phyloP scores from a whole-genome alignment of 305 asterid genomes.

The Fraxinus nigra region DNA sequence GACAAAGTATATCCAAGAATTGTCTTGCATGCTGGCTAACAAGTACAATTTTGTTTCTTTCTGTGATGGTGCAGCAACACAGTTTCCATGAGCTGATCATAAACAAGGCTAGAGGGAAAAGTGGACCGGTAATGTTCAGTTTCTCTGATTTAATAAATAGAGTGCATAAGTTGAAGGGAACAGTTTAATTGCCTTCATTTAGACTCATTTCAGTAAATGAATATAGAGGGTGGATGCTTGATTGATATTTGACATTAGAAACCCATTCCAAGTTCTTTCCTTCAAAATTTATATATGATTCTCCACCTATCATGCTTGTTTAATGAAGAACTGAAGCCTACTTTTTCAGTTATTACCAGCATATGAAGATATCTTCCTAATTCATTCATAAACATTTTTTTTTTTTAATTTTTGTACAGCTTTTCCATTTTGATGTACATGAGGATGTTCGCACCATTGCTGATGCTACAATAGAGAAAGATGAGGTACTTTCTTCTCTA shows the following conservation, averaged over 20 bases:
- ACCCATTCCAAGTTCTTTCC: neutral
- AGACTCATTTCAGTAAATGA: neutral
- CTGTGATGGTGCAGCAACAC: constrained; percentile 69
- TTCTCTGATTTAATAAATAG: constrained; percentile 21
- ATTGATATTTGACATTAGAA: neutral
- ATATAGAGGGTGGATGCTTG: neutral
- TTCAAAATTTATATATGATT: neutral
- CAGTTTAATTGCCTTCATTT: neutral
- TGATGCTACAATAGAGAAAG: constrained; percentile 91
- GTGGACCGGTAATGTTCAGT: constrained; percentile 85
- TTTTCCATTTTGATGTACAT: constrained; percentile 96
- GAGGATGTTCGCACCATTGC: constrained; percentile 95
- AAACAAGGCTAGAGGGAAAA: constrained; percentile 98
- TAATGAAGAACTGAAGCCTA: neutral
- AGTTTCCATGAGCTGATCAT: constrained; percentile 92
- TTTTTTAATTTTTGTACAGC: constrained; percentile 42
- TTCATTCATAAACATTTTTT: neutral
- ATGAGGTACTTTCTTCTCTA: constrained; percentile 59
- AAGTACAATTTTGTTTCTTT: neutral
- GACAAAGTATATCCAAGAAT: neutral
- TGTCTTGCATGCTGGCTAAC: constrained; percentile 1
- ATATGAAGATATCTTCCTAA: neutral
- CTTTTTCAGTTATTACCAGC: neutral
- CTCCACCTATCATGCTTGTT: neutral
- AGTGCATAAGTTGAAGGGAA: constrained; percentile 17